Base-by-base conservation (phyloP, 768 basidiomycete species). In the Mycena vitilis region DNA sequence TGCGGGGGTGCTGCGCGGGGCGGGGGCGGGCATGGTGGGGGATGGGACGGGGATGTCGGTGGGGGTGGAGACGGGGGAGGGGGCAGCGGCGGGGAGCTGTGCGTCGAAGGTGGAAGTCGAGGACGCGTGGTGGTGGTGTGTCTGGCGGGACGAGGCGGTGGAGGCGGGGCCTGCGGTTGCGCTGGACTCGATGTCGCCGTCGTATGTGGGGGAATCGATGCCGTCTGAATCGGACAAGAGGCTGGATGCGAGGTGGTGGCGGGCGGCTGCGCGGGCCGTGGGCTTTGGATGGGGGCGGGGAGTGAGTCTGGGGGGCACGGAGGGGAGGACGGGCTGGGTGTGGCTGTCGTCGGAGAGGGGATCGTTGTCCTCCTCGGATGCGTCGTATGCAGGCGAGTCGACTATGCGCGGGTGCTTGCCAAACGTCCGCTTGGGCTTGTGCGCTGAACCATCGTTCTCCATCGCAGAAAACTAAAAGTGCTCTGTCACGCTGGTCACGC, bases 331-430 rank as follows among this genome's bases (percentile, higher is more conserved):
- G 18, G 18, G 49, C 51, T n/a, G 63, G 61, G 67, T 38, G 59
- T 5, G 52, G 57, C 30, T 30, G 75, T 93, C 93, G 83, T 94
- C 93, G 9, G 92, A 93, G 71, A 93, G 81, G 6, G 93, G 92
- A 77, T 94, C 93, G 76, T 95, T 95, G 86, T 95, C 93, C 81
- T 94, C 93, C 75, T 94, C 92, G 5, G 92, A 94, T 84, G 91
- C 91, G 78, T 93, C 91, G 80, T 93, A 93, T 4, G 91, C 91
- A 20, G 91, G 91, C 1, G 91, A 93, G 63, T 92, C 90, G 18
- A 87, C 75, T 34, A 80, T 80, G 69, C 83, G 86, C 12, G 90
- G 87, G 74, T 89, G 86, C 75, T 88, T 92, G 73, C 88, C 90
- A 81, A 92, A 89, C 2, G 91, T 91, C 44, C 89, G 85, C 73